Base-by-base conservation (phyloP, 225 moss, liverwort and hornwort genomes). In the Neckera pumila region DNA sequence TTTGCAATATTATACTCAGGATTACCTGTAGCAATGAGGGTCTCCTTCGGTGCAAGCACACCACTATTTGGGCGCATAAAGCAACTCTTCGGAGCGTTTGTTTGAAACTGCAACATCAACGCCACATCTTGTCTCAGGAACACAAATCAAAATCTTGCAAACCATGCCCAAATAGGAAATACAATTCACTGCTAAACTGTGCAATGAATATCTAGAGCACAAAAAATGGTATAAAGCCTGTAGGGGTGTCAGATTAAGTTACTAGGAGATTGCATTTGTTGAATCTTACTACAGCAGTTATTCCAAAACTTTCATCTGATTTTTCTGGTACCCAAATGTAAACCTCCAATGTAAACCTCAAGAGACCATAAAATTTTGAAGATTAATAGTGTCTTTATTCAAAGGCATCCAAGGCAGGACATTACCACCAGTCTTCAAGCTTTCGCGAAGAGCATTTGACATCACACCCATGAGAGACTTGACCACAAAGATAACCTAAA, bases 31-130 rank as follows among this genome's bases (percentile, higher is more conserved):
- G 98, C 98, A 86, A 96, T 94, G 61, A 98, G 95, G 57, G 92
- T 93, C 26, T 90, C 96, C 77, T 96, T 95, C 6, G 98, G 96
- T 84, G 97, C 91, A 79, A 98, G 95, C 83, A 98, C 95, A n/a
- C 98, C 98, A 89, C 95, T 93, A 57, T 95, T 96, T 74, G 98
- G 98, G 89, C 97, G 92, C 98, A 98, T 98, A 78, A 95, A 96
- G 91, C 98, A 98, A 83, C 95, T 96, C 92, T 95, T 93, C 1
- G 98, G 98, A 90, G 93, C 95, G 75, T 95, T 97, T 72, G 98
- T 97, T 93, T 95, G 97, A 92, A 98, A 98, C 97, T 97, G 94
- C 92, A 91, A 72, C 70, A 57, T n/a, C 65, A 86, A 80, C 33
- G 62, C 10, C 65, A 83, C 36, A 88, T 64, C 53, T n/a, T 67